A percentile compares a stretch with the other conserved stretches of the same genome.
These are phyloP conservation scores for Crucihimalaya himalaica DNA, from an alignment of 345 rosid species.

Conservation along the genomic window DNA sequence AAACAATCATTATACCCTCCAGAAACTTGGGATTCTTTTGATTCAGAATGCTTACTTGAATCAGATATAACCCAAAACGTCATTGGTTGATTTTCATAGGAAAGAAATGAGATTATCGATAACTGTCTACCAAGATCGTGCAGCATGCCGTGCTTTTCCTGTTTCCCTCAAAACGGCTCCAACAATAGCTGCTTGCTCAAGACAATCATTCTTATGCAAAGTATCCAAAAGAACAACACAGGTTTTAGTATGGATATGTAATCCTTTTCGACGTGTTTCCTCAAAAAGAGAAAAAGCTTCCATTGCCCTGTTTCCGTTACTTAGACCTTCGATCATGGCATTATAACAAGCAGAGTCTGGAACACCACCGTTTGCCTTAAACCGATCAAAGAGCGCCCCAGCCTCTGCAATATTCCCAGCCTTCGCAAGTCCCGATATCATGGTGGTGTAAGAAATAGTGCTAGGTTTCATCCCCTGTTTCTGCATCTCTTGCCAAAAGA, in stretches of 20 bases:
- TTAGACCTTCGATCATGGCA: conserved; percentile 84
- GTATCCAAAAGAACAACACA: conserved; percentile 88
- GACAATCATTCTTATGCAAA: conserved; percentile 78
- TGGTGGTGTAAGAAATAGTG: conserved; percentile 71
- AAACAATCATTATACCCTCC: conserved; percentile 10
- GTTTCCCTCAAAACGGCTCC: conserved; percentile 89
- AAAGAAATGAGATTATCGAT: not conserved
- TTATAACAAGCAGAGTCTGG: conserved; percentile 83
- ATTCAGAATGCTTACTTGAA: conserved; percentile 1
- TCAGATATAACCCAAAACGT: conserved; percentile 3
- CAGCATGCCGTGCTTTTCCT: conserved; percentile 88
- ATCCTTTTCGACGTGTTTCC: conserved; percentile 77
- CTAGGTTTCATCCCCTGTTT: conserved; percentile 75
- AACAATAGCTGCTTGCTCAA: conserved; percentile 93
- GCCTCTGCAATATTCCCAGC: conserved; percentile 87
- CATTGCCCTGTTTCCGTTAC: conserved; percentile 67
- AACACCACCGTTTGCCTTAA: conserved; percentile 61
- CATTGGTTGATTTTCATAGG: conserved; percentile 12
- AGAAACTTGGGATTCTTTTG: conserved; percentile 19
- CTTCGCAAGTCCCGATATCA: conserved; percentile 86
- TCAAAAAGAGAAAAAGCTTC: conserved; percentile 81
- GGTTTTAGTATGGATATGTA: conserved; percentile 64
- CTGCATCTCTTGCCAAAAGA: conserved; percentile 98
- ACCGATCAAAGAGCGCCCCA: conserved; percentile 63
- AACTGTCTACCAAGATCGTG: conserved; percentile 60